Evolutionary conservation across 192 early-diverging fungal species (phyloP).

Genomic region (Rhizoclosmatium globosum): DNA sequence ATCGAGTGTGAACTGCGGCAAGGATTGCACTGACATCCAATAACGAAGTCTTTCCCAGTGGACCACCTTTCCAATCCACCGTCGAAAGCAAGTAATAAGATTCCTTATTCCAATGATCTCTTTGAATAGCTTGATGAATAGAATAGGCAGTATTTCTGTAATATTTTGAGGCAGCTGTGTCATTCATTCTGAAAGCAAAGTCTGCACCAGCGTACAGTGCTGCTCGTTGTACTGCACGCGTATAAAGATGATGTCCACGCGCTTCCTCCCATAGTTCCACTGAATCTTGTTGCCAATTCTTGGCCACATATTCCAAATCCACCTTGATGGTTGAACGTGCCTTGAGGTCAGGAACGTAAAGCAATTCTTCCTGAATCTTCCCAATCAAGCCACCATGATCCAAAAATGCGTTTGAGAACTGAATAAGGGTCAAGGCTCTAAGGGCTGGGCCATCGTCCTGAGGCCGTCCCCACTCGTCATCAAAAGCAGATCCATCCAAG

Average conservation of each 20-base stretch:
- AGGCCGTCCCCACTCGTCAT: constrained; percentile 66
- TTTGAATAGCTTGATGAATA: background rate
- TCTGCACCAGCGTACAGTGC: constrained; percentile 65
- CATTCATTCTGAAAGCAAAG: constrained; percentile 53
- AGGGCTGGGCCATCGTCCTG: constrained; percentile 77
- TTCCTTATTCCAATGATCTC: constrained; percentile 57
- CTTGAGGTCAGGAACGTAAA: constrained; percentile 44
- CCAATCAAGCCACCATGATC: constrained; percentile 2
- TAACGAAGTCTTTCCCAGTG: constrained; percentile 54
- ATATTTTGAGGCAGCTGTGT: constrained; percentile 24
- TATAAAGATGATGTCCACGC: constrained; percentile 74
- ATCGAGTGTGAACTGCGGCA: constrained; percentile 50
- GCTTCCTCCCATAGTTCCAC: constrained; percentile 82
- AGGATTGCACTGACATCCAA: constrained; percentile 71
- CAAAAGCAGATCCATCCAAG: constrained; percentile 63
- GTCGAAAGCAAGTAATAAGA: constrained; percentile 36
- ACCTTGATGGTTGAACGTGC: constrained; percentile 47
- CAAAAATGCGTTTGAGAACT: constrained; percentile 29
- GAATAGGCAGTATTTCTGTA: background rate
- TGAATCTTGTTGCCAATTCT: constrained; percentile 51
- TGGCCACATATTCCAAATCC: constrained; percentile 71
- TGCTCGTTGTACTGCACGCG: constrained; percentile 65
- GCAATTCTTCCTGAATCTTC: background rate
- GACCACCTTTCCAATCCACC: constrained; percentile 50
- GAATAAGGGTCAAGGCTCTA: constrained; percentile 38